Base-by-base conservation (phyloP, 768 basidiomycete species). In the Rhizopogon roseolus region DNA sequence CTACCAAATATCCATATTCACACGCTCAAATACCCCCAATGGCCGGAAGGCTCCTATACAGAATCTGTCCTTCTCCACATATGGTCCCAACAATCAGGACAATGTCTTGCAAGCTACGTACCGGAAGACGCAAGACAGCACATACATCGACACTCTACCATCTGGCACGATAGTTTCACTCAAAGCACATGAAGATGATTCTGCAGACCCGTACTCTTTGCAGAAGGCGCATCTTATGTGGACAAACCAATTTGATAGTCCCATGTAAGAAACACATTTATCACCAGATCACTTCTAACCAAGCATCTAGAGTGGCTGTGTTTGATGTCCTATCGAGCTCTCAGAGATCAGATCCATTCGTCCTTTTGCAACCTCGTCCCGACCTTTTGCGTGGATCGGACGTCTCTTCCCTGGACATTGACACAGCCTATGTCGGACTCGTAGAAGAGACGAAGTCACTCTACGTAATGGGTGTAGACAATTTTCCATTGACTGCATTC, bases 11-110 rank as follows among this genome's bases (percentile, higher is more conserved):
- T 81, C 89, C 39, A 94, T 98, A 50, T 84, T 86, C 67, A 80
- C 85, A 13, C 80, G 81, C 19, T 75, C 80, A 0, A 62, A 70
- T 19, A 63, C 72, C 1, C 56, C 68, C 4, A 66, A 70, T 3
- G 65, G 68, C 22, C 66, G 67, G 7, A 68, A 64, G 16, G 64
- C 78, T 6, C 81, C 78, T 19, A 73, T 82, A 11, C 96, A 98
- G 62, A 90, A 90, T 50, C 79, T 98, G 14, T 84, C 86, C 0
- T 97, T 94, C 69, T 96, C 95, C 0, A 82, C 86, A 0, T 98
- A 98, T 67, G 92, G 93, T 0, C 93, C 96, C 5, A 95, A 95
- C 66, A 93, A 88, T 64, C 85, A 88, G 68, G 91, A 95, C 65
- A 82, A 80, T 58, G 71, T 79, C 7, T 62, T 85, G 11, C 94